phyloP scores from a whole-genome alignment of 2,329 filamentous ascomycete species.

The Cladosporium sp. region DNA sequence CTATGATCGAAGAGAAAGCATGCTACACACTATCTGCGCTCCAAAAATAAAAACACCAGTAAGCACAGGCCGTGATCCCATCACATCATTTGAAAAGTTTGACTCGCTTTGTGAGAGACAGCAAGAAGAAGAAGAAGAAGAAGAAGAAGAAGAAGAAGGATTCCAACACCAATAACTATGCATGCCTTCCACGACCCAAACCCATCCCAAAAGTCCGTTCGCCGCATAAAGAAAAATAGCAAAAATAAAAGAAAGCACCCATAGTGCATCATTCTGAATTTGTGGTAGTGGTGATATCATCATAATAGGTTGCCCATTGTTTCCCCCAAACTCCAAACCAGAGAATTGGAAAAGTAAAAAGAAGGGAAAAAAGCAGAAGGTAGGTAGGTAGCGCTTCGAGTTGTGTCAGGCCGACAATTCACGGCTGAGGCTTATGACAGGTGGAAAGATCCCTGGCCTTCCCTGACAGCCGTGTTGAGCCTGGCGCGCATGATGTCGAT shows the following conservation, averaged over 20 bases:
- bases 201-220: no score
- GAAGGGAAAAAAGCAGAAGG: neutral
- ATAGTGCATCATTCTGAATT: conserved; percentile 4
- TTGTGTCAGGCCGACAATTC: no score
- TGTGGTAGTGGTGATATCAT: neutral
- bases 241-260: neutral
- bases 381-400: no score
- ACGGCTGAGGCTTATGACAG: conserved; percentile 40
- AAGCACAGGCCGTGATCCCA: no score
- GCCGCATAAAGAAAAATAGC: no score
- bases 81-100: no score
- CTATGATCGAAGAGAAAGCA: no score
- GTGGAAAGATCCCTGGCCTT: conserved; percentile 97
- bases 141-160: neutral
- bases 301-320: neutral
- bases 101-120: no score
- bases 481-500: conserved; percentile 72
- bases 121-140: neutral
- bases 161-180: conserved; percentile 1
- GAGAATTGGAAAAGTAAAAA: neutral
- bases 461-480: conserved; percentile 79
- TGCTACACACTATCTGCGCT: no score
- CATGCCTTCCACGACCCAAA: neutral
- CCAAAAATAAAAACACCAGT: no score
- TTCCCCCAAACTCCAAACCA: neutral